Evolutionary conservation across 495 filamentous ascomycete genomes (phyloP), one percentile per base, ranked within the genome.

Genomic region (Tuber microsphaerosporum): DNA sequence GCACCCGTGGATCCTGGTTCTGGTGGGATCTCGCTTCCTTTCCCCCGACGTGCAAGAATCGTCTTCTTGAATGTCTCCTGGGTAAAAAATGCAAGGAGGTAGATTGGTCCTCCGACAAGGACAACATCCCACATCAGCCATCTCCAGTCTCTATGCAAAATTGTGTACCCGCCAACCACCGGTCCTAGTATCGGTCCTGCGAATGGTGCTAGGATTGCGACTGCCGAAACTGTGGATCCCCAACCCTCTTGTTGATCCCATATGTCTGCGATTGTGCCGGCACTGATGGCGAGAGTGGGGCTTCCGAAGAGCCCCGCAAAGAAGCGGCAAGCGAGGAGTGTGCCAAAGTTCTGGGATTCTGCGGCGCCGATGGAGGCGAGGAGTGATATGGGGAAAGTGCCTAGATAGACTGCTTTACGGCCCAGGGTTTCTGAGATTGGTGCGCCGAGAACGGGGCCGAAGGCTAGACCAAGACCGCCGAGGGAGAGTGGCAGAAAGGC

Each of bases 281-380:
- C 86, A 1, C 87, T 87, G 16, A 90, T 87, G 39, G 88, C 85
- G 19, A 91, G 83, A 19, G 84, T 81, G 0, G 90, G 88, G 51
- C 86, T 87, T 37, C 86, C 89, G 37, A 86, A 83, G 5, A 90
- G 79, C 1, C 90, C 91, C 0, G 90, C 88, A 31, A 93, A 84
- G 81, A 92, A 88, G 9, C 91, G 86, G 46, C 87, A 87, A 71
- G 90, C 83, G 26, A 87, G 84, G 19, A 92, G 81, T 0, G 86
- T 85, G 42, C 84, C 87, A 68, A 92, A 87, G 37, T 84, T 88
- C 26, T 86, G 85, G 2, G 88, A 86, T 34, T 90, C 84, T 0
- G 87, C 89, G 16, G 88, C 86, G 22, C 91, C 91, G 17, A 92
- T 76, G 0, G 87, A 88, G 83, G 92, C 93, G 9, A 92, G 80